A percentile compares a stretch with the other conserved stretches of the same genome.
Evolutionary conservation across 208 protist species (phyloP).

Genomic region (Crithidia brevicula): DNA sequence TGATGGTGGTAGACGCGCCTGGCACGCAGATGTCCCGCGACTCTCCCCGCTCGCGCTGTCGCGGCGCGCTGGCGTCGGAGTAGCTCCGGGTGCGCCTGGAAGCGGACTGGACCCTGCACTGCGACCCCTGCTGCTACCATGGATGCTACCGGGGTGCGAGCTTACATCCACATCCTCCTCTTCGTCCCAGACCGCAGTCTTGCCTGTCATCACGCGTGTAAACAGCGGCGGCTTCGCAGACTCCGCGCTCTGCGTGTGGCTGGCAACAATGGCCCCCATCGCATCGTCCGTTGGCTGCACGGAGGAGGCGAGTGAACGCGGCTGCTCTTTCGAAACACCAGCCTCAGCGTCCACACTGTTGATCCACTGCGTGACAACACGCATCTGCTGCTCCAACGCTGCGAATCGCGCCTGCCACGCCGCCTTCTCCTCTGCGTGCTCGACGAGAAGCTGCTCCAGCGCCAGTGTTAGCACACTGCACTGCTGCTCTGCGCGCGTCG

Average conservation of each 20-base stretch:
- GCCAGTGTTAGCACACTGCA: conserved; percentile 29
- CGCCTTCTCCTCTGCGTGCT: conserved; percentile 22
- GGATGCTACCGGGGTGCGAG: conserved; percentile 3
- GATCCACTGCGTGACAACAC: conserved; percentile 26
- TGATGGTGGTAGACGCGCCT: conserved; percentile 59
- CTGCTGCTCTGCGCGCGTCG: conserved; percentile 29
- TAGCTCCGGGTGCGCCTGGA: conserved; percentile 31
- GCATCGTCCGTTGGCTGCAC: not conserved
- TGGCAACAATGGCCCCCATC: not conserved
- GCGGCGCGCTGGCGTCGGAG: conserved; percentile 45
- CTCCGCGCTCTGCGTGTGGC: not conserved
- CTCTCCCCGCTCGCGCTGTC: conserved; percentile 19
- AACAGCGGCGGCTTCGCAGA: not conserved
- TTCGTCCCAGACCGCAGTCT: conserved; percentile 23
- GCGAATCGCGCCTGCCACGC: conserved; percentile 22
- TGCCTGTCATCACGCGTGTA: not conserved
- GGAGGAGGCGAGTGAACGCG: not conserved
- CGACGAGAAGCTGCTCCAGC: conserved; percentile 28
- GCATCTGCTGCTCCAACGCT: conserved; percentile 29
- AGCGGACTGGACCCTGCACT: conserved; percentile 21
- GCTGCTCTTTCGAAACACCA: not conserved
- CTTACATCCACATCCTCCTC: conserved; percentile 6
- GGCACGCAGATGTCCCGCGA: conserved; percentile 7
- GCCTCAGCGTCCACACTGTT: conserved; percentile 28
- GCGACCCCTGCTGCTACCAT: not conserved